Conservation (phyloP, 345 rosid species). For the Combretum micranthum region DNA sequence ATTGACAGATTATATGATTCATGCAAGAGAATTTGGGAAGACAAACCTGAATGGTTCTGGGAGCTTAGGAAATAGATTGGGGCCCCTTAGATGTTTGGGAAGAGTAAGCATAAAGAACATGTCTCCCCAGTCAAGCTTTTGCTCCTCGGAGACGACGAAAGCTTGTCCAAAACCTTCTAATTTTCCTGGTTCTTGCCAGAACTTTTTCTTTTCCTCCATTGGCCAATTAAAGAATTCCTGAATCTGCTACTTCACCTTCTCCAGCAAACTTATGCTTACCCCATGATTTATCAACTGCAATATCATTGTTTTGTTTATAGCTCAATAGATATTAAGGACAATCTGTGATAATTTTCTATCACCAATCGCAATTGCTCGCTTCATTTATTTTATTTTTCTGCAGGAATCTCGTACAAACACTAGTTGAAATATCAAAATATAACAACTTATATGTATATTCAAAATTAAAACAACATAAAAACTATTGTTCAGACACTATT, state of each 20-base stretch:
- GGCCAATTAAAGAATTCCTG: constrained; percentile 11
- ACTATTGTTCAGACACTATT: no score
- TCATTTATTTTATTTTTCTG: no score
- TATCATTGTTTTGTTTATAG: no score
- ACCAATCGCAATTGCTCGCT: no score
- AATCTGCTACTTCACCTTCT: constrained; percentile 7
- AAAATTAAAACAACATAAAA: no score
- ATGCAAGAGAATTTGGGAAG: no score
- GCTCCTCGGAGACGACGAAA: constrained; percentile 6
- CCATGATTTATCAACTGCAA: constrained; percentile 6
- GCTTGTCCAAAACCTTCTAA: constrained; percentile 9
- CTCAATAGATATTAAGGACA: no score
- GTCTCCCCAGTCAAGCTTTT: constrained; percentile 19
- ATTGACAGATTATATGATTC: neutral
- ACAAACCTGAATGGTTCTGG: constrained; percentile 3
- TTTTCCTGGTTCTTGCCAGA: constrained; percentile 2
- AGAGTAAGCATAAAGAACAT: neutral
- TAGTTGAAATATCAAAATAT: no score
- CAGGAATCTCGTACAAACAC: no score
- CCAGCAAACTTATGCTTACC: constrained; percentile 1
- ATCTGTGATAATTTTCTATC: no score
- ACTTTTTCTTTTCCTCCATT: neutral
- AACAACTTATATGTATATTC: no score
- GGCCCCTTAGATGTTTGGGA: neutral
- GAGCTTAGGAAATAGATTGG: neutral